These are phyloP conservation scores for Daldinia childiae DNA, from an alignment of 495 filamentous ascomycete species.

Conservation along the genomic window DNA sequence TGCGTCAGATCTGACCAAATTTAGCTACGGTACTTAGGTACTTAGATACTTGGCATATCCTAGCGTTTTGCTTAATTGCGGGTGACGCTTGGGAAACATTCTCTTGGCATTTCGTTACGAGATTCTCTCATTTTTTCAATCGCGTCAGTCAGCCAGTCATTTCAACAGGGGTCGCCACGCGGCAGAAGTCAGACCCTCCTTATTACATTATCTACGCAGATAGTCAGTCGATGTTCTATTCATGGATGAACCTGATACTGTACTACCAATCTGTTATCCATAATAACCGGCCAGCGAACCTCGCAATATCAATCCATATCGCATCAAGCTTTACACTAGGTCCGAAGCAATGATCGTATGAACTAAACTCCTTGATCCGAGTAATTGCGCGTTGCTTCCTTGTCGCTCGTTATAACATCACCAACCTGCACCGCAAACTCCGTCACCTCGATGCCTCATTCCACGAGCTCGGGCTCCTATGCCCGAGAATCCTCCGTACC, in stretches of 20 bases:
- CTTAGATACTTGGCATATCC: background rate
- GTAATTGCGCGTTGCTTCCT: conserved; percentile 37
- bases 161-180: conserved; percentile 42
- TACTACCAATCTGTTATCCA: conserved; percentile 24
- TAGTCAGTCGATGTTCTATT: conserved; percentile 15
- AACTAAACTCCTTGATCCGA: conserved; percentile 15
- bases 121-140: conserved; percentile 35
- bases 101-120: conserved; percentile 32
- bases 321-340: conserved; percentile 11
- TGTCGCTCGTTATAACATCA: conserved; percentile 43
- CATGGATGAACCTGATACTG: conserved; percentile 32
- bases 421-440: conserved; percentile 40
- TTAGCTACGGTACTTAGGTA: conserved; percentile 9
- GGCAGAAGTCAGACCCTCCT: conserved; percentile 40
- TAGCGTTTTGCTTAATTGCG: background rate
- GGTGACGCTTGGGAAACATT: background rate
- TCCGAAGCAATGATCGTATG: conserved; percentile 42
- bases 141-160: conserved; percentile 43
- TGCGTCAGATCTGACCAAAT: conserved; percentile 15
- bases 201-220: conserved; percentile 21
- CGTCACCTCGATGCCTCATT: conserved; percentile 52
- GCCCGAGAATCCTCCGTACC: conserved; percentile 45
- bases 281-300: conserved; percentile 21
- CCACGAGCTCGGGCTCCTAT: conserved; percentile 47
- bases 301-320: conserved; percentile 5